Percentiles rank a stretch among this genome's conserved stretches.
phyloP scores from a whole-genome alignment of 2,329 filamentous ascomycete species.

The Cryphonectria radicalis region DNA sequence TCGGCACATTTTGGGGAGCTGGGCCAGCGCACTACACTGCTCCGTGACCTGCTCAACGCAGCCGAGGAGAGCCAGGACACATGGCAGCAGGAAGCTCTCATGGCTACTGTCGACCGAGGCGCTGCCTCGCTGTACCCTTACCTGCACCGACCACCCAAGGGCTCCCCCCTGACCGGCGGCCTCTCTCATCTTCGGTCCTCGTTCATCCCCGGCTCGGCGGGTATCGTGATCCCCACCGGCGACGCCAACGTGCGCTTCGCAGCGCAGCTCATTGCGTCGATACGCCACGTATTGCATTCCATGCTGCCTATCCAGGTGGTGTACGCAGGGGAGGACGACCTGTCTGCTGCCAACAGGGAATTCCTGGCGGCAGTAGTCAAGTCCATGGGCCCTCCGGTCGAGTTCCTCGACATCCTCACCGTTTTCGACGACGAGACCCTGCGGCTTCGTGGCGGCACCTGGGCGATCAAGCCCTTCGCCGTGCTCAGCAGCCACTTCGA shows the following conservation, averaged over 20 bases:
- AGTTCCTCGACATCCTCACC: constrained; percentile 40
- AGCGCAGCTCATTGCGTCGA: constrained; percentile 40
- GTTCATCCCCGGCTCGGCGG: constrained; percentile 33
- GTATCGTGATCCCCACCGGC: constrained; percentile 44
- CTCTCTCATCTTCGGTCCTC: constrained; percentile 32
- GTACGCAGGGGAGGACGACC: constrained; percentile 42
- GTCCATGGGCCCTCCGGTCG: constrained; percentile 30
- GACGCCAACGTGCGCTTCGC: constrained; percentile 40
- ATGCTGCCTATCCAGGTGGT: constrained; percentile 42
- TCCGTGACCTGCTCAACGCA: constrained; percentile 33
- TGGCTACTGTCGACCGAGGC: constrained; percentile 26
- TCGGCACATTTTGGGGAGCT: constrained; percentile 40
- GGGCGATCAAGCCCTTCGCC: constrained; percentile 49
- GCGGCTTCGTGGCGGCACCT: constrained; percentile 38
- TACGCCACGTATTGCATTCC: constrained; percentile 38
- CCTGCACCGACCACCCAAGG: constrained; percentile 25
- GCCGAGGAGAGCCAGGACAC: constrained; percentile 20
- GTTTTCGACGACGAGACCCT: constrained; percentile 41
- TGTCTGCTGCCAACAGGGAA: constrained; percentile 34
- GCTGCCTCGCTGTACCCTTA: constrained; percentile 36
- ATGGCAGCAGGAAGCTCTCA: constrained; percentile 22
- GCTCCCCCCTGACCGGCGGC: constrained; percentile 22
- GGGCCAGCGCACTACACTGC: constrained; percentile 36
- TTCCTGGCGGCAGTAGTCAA: constrained; percentile 29
- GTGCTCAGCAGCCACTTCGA: constrained; percentile 42